Evolutionary conservation across 371 early-diverging fungal genomes (phyloP).

Genomic region (Nematocida ausubeli): DNA sequence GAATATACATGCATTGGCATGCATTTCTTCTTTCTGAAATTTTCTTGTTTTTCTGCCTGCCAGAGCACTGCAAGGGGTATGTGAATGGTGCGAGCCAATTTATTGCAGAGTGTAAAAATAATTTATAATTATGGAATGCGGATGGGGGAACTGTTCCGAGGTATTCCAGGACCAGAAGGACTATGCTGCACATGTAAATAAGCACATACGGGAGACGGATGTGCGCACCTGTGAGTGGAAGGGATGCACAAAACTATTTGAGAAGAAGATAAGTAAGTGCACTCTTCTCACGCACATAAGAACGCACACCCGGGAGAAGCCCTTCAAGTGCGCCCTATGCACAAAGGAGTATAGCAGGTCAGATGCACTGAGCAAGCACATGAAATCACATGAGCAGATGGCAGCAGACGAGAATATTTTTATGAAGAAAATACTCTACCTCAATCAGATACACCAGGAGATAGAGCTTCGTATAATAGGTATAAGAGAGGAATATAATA

Average conservation of each 20-base stretch:
- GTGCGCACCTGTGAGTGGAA: slow-evolving; percentile 58
- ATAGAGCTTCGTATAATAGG: not conserved
- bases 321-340: slow-evolving; percentile 64
- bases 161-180: slow-evolving; percentile 54
- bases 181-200: slow-evolving; percentile 47
- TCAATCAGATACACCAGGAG: slow-evolving; percentile 31
- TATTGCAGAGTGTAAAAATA: slow-evolving; percentile 20
- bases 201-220: slow-evolving; percentile 49
- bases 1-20: too few species aligned
- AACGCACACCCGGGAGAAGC: slow-evolving; percentile 61
- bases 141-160: slow-evolving; percentile 48
- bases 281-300: slow-evolving; percentile 60
- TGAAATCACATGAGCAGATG: slow-evolving; percentile 61
- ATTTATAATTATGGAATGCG: slow-evolving; percentile 50
- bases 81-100: too few species aligned
- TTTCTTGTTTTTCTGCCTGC: too few species aligned
- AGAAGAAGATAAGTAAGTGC: slow-evolving; percentile 53
- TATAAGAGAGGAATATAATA: slow-evolving; percentile 34
- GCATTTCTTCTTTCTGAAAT: too few species aligned
- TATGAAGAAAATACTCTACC: slow-evolving; percentile 51
- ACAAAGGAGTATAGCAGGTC: slow-evolving; percentile 60
- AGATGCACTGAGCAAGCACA: slow-evolving; percentile 67
- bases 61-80: too few species aligned
- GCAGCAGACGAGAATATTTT: slow-evolving; percentile 50
- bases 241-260: slow-evolving; percentile 49